Evolutionary conservation across 768 basidiomycete species (phyloP).

Genomic region (Amanita subjunquillea): DNA sequence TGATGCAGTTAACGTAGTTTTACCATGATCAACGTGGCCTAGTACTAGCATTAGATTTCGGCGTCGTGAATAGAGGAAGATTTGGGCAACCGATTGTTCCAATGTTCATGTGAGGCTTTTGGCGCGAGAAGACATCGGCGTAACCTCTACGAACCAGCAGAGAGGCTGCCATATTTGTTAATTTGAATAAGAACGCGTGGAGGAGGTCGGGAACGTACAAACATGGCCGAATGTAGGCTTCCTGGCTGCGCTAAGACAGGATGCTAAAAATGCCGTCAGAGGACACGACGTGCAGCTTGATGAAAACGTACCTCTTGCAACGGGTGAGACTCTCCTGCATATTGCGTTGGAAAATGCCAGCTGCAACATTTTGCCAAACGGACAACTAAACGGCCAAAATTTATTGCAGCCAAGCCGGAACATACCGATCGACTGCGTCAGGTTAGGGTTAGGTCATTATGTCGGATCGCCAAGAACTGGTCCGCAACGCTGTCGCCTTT

Average conservation of each 20-base stretch:
- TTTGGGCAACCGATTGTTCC: conserved; percentile 70
- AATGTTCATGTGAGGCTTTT: conserved; percentile 91
- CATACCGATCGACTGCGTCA: conserved; percentile 9
- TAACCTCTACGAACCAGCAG: conserved; percentile 46
- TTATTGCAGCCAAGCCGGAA: conserved; percentile 17
- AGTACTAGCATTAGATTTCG: conserved; percentile 4
- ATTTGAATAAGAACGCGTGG: conserved; percentile 13
- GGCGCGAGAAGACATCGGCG: conserved; percentile 67
- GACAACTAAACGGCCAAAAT: conserved; percentile 5
- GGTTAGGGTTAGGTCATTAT: conserved; percentile 6
- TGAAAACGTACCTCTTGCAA: not conserved
- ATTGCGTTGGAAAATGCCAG: conserved; percentile 32
- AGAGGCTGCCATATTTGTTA: not conserved
- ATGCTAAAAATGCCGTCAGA: conserved; percentile 12
- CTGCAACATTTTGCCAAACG: conserved; percentile 33
- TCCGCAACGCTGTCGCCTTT: conserved; percentile 78
- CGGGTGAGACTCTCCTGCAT: conserved; percentile 27
- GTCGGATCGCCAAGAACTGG: conserved; percentile 58
- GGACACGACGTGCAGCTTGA: conserved; percentile 1
- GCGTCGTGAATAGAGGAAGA: not conserved
- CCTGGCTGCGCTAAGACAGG: conserved; percentile 15
- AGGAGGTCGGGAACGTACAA: conserved; percentile 6
- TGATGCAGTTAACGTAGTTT: conserved; percentile 93
- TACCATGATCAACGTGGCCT: conserved; percentile 98
- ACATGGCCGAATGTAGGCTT: conserved; percentile 13